Evolutionary conservation across 176 grass and related monocot genomes (phyloP), one percentile per base, ranked within the genome.

Genomic region (Phragmites australis): DNA sequence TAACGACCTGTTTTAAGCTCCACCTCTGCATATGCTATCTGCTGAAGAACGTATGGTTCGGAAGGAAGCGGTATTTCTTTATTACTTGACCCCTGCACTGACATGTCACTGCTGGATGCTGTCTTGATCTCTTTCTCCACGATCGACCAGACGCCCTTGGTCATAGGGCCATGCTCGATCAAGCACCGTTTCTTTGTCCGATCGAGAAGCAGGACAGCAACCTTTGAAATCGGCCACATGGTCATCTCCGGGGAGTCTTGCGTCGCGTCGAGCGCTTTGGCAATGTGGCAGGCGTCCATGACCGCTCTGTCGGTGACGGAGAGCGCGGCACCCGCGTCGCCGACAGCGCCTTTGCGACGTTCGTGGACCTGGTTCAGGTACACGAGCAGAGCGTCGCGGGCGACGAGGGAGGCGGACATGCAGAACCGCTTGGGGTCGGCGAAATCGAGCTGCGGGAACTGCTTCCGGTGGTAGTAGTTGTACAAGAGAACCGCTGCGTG

Each of bases 381-480:
- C 29, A 52, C 63, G 41, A 74, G 72, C 34, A 93, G 56, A 48
- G 42, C 8, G 6, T 80, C 68, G n/a, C 83, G 66, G 71, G 40
- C 57, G 50, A 22, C 30, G 80, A 89, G 54, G 54, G 15, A 80
- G 12, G 91, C 76, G 16, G 26, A 53, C 64, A 26, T 49, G 75
- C 67, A 84, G n/a, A 91, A 89, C 26, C 70, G 70, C 29, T 78
- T 70, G 31, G 72, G 39, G 57, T 55, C 54, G 15, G 76, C 77
- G 58, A 90, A 88, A 18, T 58, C 78, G 31, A 91, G 80, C 15
- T 84, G 53, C 3, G 75, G 91, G 40, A 70, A 90, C 54, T 90
- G 84, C 44, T 88, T 97, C 16, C 89, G 59, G 47, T 97, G 84
- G 79, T 91, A 93, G 76, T 91, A 97, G 27, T 97, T 97, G 40